Percentiles rank a stretch among this genome's conserved stretches.
These are phyloP conservation scores for Elaeis oleifera DNA, from an alignment of 202 grass and related monocot genomes.

Conservation along the genomic window DNA sequence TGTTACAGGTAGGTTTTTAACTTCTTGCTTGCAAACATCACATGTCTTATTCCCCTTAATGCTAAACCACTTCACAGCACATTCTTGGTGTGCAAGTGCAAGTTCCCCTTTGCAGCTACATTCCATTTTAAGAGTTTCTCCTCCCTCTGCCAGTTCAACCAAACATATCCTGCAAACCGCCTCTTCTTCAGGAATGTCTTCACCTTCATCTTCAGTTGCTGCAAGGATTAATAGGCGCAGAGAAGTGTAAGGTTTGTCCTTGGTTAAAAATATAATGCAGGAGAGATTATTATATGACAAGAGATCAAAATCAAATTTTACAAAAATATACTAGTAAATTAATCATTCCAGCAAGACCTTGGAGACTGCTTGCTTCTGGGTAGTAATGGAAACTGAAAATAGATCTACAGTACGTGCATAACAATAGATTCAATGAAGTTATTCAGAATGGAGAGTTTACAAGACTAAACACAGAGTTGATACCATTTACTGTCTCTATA, in stretches of 20 bases:
- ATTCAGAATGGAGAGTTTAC: not conserved
- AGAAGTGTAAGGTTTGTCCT: too few relatives aligned
- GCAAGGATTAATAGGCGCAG: constrained; percentile 16
- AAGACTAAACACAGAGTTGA: constrained; percentile 5
- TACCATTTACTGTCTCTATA: constrained; percentile 60
- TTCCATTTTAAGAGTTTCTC: constrained; percentile 99
- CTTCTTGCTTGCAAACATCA: constrained; percentile 88
- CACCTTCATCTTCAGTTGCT: constrained; percentile 47
- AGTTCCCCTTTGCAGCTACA: constrained; percentile 99
- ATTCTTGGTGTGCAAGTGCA: constrained; percentile 93
- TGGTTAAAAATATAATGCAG: too few relatives aligned
- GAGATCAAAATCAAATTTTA: too few relatives aligned
- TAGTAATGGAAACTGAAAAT: too few relatives aligned
- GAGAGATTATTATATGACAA: too few relatives aligned
- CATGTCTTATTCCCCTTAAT: constrained; percentile 99
- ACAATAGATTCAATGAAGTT: not conserved
- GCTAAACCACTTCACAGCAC: constrained; percentile 99
- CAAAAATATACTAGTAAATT: too few relatives aligned
- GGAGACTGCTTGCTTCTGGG: too few relatives aligned
- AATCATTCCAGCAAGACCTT: too few relatives aligned
- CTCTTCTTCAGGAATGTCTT: constrained; percentile 99
- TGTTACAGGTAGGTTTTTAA: constrained; percentile 83
- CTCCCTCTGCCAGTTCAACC: constrained; percentile 89
- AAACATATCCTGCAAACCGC: constrained; percentile 96
- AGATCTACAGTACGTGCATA: not conserved